Conservation (phyloP, 208 protist genomes). For the Wallacemonas sp. region DNA sequence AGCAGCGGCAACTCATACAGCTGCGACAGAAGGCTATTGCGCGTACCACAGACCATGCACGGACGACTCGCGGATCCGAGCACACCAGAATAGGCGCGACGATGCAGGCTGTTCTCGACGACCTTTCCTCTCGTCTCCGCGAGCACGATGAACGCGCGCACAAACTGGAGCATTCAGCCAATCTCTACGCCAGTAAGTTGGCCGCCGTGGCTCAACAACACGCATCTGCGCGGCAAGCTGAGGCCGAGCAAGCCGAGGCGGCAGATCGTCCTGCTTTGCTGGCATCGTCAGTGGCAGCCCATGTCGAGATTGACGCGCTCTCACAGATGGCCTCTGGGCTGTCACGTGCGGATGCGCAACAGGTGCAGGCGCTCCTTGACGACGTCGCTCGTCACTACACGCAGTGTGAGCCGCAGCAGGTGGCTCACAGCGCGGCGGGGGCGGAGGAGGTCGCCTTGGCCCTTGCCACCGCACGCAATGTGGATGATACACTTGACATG, state of each 20-base stretch:
- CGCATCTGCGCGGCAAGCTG: not conserved
- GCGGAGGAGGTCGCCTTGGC: slow-evolving; percentile 33
- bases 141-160: slow-evolving; percentile 9
- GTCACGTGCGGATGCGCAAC: not conserved
- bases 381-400: not conserved
- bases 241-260: not conserved
- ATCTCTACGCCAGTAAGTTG: slow-evolving; percentile 2
- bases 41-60: not conserved
- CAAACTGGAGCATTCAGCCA: slow-evolving; percentile 6
- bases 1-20: not conserved
- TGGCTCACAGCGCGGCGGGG: slow-evolving; percentile 16
- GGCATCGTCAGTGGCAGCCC: not conserved
- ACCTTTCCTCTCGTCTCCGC: slow-evolving; percentile 1
- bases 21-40: not conserved
- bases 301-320: not conserved
- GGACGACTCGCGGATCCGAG: not conserved
- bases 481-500: slow-evolving; percentile 13
- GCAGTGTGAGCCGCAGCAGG: not conserved
- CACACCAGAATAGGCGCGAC: not conserved
- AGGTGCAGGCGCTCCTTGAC: not conserved
- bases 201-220: not conserved
- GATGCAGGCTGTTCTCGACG: not conserved
- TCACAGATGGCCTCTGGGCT: not conserved
- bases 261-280: slow-evolving; percentile 2
- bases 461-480: slow-evolving; percentile 22